Evolutionary conservation across 164 flowering plant species (phyloP).

Genomic region (Dillenia suffruticosa): DNA sequence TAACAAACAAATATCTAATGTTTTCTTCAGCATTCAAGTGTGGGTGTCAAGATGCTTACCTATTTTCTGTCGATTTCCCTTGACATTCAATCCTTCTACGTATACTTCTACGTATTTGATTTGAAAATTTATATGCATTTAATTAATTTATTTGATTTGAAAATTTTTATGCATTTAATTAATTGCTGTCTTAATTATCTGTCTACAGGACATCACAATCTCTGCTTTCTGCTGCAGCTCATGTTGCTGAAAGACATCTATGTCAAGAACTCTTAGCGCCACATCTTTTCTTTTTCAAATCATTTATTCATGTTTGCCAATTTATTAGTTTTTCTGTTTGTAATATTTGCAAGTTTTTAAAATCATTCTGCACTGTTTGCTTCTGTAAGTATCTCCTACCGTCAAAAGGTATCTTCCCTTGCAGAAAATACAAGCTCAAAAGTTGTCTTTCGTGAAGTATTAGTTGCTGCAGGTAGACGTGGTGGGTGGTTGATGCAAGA

Average conservation of each 20-base stretch:
- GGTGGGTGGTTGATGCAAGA: conserved; percentile 99
- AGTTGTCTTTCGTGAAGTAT: conserved; percentile 80
- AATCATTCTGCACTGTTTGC: background rate
- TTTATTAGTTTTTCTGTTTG: background rate
- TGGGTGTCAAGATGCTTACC: no score
- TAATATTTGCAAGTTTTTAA: background rate
- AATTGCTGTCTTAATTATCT: background rate
- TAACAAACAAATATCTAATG: no score
- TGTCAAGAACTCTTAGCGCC: conserved; percentile 88
- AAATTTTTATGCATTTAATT: no score
- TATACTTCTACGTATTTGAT: no score
- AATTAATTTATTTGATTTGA: no score
- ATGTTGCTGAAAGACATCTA: conserved; percentile 78
- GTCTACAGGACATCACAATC: conserved; percentile 80
- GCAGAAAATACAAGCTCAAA: conserved; percentile 76
- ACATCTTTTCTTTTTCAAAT: conserved; percentile 55
- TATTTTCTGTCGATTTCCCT: no score
- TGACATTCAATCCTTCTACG: no score
- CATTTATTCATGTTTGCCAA: background rate
- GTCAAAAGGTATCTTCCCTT: conserved; percentile 63
- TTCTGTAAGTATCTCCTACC: conserved; percentile 28
- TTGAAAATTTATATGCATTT: no score
- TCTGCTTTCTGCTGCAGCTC: conserved; percentile 66
- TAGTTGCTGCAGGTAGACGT: conserved; percentile 77
- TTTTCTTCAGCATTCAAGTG: no score